These are phyloP conservation scores for Fusarium nisikadoi DNA, from an alignment of 2,329 filamentous ascomycete genomes.

Conservation along the genomic window DNA sequence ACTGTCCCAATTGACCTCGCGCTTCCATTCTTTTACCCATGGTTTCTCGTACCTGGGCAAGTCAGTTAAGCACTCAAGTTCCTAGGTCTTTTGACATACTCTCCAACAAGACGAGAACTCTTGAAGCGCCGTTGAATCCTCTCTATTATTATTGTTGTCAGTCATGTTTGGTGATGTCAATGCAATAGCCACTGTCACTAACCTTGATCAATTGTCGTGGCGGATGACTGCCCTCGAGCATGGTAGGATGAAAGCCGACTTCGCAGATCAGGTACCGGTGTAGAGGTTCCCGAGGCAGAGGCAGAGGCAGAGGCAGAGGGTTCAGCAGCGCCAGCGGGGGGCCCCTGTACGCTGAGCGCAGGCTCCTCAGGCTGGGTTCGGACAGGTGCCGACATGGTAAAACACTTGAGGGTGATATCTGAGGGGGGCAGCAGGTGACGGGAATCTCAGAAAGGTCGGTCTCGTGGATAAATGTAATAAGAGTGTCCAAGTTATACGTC, in stretches of 20 bases:
- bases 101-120: background rate
- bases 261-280: no score
- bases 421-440: background rate
- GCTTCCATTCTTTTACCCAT: conserved; percentile 37
- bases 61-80: no score
- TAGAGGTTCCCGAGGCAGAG: background rate
- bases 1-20: conserved; percentile 40
- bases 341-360: background rate
- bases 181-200: background rate
- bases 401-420: background rate
- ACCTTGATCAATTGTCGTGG: background rate
- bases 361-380: background rate
- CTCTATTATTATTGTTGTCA: background rate
- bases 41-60: conserved; percentile 39
- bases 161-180: background rate
- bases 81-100: background rate
- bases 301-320: background rate
- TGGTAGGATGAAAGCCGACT: background rate
- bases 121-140: background rate
- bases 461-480: background rate
- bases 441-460: background rate
- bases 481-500: background rate
- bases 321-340: background rate
- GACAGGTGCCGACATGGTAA: background rate
- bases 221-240: background rate